Evolutionary conservation across 139 green algal genomes (phyloP), one percentile per base, ranked within the genome.

Genomic region (Auxenochlorella pyrenoidosa): DNA sequence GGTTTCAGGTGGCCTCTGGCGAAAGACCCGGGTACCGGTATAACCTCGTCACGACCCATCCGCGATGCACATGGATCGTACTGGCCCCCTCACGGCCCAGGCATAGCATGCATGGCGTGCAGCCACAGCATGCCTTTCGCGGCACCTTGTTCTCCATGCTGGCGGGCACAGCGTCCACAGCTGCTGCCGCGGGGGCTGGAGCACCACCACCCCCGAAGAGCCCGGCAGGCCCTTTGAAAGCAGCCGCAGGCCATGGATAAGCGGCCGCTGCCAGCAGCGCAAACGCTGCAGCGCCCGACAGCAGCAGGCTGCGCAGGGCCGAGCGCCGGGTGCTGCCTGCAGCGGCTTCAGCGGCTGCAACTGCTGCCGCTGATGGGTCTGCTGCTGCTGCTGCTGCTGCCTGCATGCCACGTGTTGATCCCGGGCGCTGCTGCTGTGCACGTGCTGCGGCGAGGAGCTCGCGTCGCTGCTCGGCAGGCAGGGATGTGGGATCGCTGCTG

Each of bases 61-160:
- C n/a, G n/a, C n/a, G n/a, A n/a, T n/a, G n/a, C n/a, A n/a, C n/a
- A n/a, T n/a, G n/a, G n/a, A n/a, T n/a, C n/a, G n/a, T n/a, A n/a
- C n/a, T n/a, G n/a, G n/a, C n/a, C n/a, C n/a, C n/a, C n/a, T n/a
- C n/a, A n/a, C n/a, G n/a, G n/a, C n/a, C n/a, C n/a, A n/a, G n/a
- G n/a, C n/a, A n/a, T n/a, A n/a, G n/a, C n/a, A n/a, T n/a, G n/a
- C n/a, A n/a, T n/a, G n/a, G n/a, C n/a, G n/a, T n/a, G n/a, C 24
- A 79, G 65, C 81, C 30, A 41, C 24, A 79, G 21, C 38, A 44
- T 28, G 38, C 32, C 5, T 22, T 3, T 0, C 13, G 2, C 28
- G 72, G 0, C 47, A 88, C 88, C 88, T 88, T 87, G 81, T 87
- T 90, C 68, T 91, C 86, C 51, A 91, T 82, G 2, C 70, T 87